These are phyloP conservation scores for Geotrichum carabidarum DNA, from an alignment of 1,139 yeast genomes.

Conservation along the genomic window DNA sequence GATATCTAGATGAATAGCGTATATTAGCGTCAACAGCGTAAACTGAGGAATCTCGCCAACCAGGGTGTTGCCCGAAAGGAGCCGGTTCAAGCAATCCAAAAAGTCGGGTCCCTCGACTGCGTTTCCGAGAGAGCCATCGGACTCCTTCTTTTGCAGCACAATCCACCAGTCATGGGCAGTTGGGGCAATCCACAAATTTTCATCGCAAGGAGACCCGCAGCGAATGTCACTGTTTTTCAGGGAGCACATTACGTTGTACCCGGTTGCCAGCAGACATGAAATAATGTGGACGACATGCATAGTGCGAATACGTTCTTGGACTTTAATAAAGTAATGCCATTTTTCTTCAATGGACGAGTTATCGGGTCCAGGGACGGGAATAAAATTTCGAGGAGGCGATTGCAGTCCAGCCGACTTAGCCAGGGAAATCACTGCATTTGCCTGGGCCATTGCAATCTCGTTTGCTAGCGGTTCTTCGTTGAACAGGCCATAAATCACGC, in stretches of 20 bases:
- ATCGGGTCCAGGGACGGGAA: conserved; percentile 34
- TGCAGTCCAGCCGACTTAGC: conserved; percentile 74
- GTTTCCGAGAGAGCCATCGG: conserved; percentile 26
- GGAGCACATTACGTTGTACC: conserved; percentile 58
- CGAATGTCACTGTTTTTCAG: conserved; percentile 54
- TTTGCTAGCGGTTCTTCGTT: conserved; percentile 69
- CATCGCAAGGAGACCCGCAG: conserved; percentile 76
- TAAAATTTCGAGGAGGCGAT: conserved; percentile 46
- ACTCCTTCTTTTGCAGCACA: conserved; percentile 30
- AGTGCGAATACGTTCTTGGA: conserved; percentile 83
- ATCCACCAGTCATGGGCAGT: conserved; percentile 56
- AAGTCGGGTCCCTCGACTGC: conserved; percentile 32
- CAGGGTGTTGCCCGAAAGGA: conserved; percentile 32
- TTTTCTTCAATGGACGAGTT: conserved; percentile 46
- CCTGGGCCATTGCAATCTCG: conserved; percentile 68
- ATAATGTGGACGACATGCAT: conserved; percentile 72
- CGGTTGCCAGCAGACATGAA: conserved; percentile 63
- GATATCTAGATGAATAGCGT: conserved; percentile 69
- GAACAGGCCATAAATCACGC: conserved; percentile 77
- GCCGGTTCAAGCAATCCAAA: conserved; percentile 26
- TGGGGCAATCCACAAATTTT: conserved; percentile 63
- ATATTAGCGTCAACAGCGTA: conserved; percentile 58
- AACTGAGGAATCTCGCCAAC: conserved; percentile 37
- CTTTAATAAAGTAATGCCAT: conserved; percentile 69
- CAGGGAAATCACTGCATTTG: conserved; percentile 71